Evolutionary conservation across 2,329 filamentous ascomycete genomes (phyloP), one percentile per base, ranked within the genome.

Genomic region (Aspergillus neotritici): DNA sequence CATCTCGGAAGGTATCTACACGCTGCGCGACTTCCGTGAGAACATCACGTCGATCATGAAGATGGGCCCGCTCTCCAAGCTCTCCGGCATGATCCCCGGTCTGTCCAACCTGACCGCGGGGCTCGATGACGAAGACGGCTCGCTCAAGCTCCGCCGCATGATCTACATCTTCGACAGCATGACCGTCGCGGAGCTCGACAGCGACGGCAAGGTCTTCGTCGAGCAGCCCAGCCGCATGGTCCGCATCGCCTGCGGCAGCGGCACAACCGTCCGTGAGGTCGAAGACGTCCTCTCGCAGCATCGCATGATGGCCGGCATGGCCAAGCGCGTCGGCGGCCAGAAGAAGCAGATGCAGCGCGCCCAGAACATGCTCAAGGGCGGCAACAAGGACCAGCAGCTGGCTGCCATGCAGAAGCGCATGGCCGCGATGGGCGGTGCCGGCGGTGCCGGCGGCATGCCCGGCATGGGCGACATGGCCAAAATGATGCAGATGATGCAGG

Each of bases 11-110:
- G 93, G 93, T 43, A 90, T 96, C 51, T 98, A 97, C 68, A 95
- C 93, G 0, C 79, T 98, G 29, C 85, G 93, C 43, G 93, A 98
- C 64, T 77, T 98, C 54, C 82, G 93, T 14, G 93, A 98, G 64
- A 94, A 98, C 63, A 81, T 98, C 10, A 86, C 85, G 46, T 97
- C 97, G 60, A 96, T 98, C 61, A 96, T 97, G 89, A 98, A 98
- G 73, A 97, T 98, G 93, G 93, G 93, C 0, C 93, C 93, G 0
- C 72, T 98, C 1, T 94, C 87, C 13, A 97, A 98, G 66, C 94
- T 98, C 80, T 94, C 91, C 0, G 89, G 90, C 57, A 98, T 98
- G 93, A 97, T 98, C 51, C 93, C 93, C 0, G 93, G 93, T 21
- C 84, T 98, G 67, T 85, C 85, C 54, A 86, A 86, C 61, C 84